Conservation (phyloP, 139 green algal species). For the Penium margaritaceum region DNA sequence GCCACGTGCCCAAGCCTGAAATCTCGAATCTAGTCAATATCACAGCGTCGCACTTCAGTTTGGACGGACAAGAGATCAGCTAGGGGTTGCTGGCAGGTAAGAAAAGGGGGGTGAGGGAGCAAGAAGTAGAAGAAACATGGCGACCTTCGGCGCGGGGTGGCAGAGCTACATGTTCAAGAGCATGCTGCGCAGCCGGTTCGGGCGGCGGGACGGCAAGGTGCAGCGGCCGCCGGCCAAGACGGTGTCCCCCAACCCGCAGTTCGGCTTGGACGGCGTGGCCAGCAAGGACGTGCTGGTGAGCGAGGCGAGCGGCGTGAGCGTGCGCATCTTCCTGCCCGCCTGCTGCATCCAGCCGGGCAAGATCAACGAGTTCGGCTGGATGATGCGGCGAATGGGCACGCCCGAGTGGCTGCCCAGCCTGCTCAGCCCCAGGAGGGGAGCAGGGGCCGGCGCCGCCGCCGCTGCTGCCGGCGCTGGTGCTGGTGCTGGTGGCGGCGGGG, state of each 20-base stretch:
- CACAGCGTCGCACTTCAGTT: too few relatives aligned
- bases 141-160: background rate
- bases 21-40: too few relatives aligned
- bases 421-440: too few relatives aligned
- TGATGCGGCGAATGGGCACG: slow-evolving; percentile 12
- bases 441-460: too few relatives aligned
- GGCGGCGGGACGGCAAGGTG: background rate
- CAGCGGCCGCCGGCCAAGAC: background rate
- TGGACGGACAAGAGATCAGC: too few relatives aligned
- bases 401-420: slow-evolving; percentile 11
- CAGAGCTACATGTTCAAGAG: slow-evolving; percentile 6
- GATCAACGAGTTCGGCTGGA: slow-evolving; percentile 29
- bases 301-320: slow-evolving; percentile 3
- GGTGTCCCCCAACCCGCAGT: slow-evolving; percentile 18
- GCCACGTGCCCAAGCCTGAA: too few relatives aligned
- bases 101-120: too few relatives aligned
- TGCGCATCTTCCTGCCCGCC: slow-evolving; percentile 32
- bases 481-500: background rate
- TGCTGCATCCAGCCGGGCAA: slow-evolving; percentile 10
- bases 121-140: too few relatives aligned
- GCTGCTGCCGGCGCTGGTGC: background rate
- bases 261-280: slow-evolving; percentile 16
- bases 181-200: background rate
- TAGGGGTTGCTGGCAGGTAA: too few relatives aligned
- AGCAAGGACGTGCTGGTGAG: slow-evolving; percentile 31